Conservation (phyloP, 1,284 basidiomycete species). For the Ganoderma multipileum region DNA sequence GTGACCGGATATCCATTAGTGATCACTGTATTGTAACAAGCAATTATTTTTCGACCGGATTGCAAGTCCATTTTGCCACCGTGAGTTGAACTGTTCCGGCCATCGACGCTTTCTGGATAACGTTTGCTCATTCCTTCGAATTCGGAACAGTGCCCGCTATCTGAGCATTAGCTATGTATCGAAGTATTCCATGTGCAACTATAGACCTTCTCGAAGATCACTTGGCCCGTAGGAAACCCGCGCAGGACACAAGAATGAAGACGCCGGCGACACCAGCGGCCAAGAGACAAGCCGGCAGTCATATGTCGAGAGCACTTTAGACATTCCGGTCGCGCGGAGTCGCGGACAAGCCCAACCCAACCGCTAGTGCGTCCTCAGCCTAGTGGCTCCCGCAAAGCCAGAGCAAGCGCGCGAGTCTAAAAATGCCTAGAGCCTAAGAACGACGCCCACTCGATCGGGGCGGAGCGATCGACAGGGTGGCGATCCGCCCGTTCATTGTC, state of each 20-base stretch:
- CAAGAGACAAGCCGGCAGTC: background rate
- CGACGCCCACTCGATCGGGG: background rate
- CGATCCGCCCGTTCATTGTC: background rate
- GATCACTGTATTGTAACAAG: background rate
- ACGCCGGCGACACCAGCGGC: background rate
- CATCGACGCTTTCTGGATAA: background rate
- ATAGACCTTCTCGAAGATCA: background rate
- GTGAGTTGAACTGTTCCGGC: background rate
- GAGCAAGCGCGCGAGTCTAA: background rate
- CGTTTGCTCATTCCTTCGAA: background rate
- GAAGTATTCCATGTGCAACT: background rate
- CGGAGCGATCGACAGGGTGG: background rate
- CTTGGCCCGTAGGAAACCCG: background rate
- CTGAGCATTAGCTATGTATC: background rate
- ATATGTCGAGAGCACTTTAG: background rate
- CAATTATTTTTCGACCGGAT: background rate
- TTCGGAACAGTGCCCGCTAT: background rate
- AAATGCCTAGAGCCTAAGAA: background rate
- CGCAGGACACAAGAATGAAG: background rate
- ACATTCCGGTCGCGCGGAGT: background rate
- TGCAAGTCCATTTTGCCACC: background rate
- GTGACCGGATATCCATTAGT: background rate
- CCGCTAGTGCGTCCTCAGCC: background rate
- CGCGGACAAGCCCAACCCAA: background rate
- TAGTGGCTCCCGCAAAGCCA: background rate